Base-by-base conservation (phyloP, 352 stramenopile species). In the Peronospora tabacina region DNA sequence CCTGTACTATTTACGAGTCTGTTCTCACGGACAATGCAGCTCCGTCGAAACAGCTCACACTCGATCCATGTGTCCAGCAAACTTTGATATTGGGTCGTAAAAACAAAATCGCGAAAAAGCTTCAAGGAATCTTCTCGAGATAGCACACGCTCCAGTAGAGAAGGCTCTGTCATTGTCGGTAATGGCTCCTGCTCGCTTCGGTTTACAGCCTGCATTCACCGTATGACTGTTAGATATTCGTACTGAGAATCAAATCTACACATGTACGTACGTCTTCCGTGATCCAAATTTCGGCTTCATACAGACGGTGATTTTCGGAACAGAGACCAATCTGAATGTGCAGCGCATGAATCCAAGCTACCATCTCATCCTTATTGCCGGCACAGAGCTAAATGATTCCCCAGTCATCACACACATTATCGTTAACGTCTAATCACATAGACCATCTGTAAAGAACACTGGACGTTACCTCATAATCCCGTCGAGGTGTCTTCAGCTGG, bases 1-100 rank as follows among this genome's bases (percentile, higher is more conserved):
- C 49, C 48, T 24, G 48, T 46, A 29, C 56, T 66, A 29, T 45
- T 70, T 43, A 74, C 53, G 46, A 72, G 56, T 9, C 61, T 60
- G 32, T 70, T 77, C 40, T 88, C 76, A 30, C 78, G 72, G 13
- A 73, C 73, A 13, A 88, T 60, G 26, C 75, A 86, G 20, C 76
- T 82, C 13, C 75, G 67, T 12, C 79, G 78, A 36, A 90, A 92
- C 6, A 85, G 57, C 39, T 92, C 82, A 44, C 78, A 90, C 48
- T 92, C 76, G 35, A 87, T 81, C 79, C 79, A 92, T n/a, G 79
- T 87, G 46, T 92, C 79, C 38, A 92, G 36, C 13, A 92, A 68
- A 32, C 54, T 66, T 38, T 88, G 76, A 17, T 75, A 72, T 8
- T 70, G 60, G 8, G 76, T 80, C 17, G 65, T 75, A 55, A 73